Conservation (phyloP, 2,329 filamentous ascomycete species). For the Calonectria ilicicola region DNA sequence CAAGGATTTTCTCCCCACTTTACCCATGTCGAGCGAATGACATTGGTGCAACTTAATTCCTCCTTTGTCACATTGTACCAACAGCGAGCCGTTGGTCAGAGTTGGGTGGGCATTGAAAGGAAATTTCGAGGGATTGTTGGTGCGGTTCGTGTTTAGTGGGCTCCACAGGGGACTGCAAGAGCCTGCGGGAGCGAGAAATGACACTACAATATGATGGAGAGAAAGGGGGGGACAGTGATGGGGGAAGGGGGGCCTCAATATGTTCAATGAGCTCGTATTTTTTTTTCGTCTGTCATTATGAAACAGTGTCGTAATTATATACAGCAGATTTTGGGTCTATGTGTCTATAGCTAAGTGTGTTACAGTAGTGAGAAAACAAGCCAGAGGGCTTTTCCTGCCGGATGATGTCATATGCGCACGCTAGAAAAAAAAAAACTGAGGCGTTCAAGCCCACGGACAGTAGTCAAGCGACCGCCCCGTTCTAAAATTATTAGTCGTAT, state of each 20-base stretch:
- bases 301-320: background rate
- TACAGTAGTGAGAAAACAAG: background rate
- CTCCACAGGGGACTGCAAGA: background rate
- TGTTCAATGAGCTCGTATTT: background rate
- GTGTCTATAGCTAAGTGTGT: background rate
- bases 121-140: background rate
- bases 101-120: background rate
- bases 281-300: background rate
- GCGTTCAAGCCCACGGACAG: background rate
- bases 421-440: background rate
- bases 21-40: background rate
- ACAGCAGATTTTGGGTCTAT: background rate
- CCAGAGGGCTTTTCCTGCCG: background rate
- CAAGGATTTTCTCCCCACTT: background rate
- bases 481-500: slow-evolving; percentile 10
- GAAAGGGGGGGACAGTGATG: background rate
- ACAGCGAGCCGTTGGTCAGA: too few relatives aligned
- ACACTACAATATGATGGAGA: background rate
- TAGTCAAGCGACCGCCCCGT: background rate
- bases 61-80: background rate
- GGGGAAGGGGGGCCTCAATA: background rate
- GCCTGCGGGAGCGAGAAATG: background rate
- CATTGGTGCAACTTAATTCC: background rate
- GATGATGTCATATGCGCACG: background rate
- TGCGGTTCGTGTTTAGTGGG: background rate